phyloP scores from a whole-genome alignment of 2,329 filamentous ascomycete genomes.

The Neofusicoccum laricinum region DNA sequence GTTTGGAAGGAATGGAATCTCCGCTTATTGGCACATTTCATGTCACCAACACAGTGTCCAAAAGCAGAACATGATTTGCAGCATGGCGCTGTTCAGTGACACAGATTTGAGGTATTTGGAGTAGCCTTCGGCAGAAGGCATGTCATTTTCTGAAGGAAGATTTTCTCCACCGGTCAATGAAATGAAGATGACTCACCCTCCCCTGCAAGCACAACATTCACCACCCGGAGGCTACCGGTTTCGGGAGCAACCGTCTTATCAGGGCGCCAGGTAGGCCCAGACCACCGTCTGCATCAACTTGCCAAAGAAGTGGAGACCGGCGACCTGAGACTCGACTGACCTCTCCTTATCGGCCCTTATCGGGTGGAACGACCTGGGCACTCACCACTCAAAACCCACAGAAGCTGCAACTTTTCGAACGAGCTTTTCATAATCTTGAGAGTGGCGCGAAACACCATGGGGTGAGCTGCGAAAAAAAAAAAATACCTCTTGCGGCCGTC shows the following conservation, averaged over 20 bases:
- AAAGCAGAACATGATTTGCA: too few species aligned
- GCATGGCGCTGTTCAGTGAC: too few species aligned
- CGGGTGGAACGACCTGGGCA: neutral
- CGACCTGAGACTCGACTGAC: constrained; percentile 7
- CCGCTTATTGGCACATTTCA: too few species aligned
- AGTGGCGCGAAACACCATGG: neutral
- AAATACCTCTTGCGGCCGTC: neutral
- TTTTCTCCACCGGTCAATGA: too few species aligned
- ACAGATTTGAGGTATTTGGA: too few species aligned
- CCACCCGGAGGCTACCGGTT: too few species aligned
- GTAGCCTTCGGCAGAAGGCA: too few species aligned
- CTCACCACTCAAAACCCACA: constrained; percentile 6
- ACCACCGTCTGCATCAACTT: neutral
- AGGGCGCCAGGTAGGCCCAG: neutral
- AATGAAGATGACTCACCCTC: too few species aligned
- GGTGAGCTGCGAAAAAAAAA: neutral
- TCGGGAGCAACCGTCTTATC: constrained; percentile 3
- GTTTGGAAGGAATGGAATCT: too few species aligned
- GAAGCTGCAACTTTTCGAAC: neutral
- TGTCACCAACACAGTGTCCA: too few species aligned
- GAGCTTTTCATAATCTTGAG: neutral
- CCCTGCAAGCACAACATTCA: too few species aligned
- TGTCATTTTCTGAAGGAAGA: too few species aligned
- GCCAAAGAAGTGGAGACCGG: neutral
- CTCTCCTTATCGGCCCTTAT: constrained; percentile 4